These are phyloP conservation scores for Aspergillus jensenii DNA, from an alignment of 2,329 filamentous ascomycete species.

Conservation along the genomic window DNA sequence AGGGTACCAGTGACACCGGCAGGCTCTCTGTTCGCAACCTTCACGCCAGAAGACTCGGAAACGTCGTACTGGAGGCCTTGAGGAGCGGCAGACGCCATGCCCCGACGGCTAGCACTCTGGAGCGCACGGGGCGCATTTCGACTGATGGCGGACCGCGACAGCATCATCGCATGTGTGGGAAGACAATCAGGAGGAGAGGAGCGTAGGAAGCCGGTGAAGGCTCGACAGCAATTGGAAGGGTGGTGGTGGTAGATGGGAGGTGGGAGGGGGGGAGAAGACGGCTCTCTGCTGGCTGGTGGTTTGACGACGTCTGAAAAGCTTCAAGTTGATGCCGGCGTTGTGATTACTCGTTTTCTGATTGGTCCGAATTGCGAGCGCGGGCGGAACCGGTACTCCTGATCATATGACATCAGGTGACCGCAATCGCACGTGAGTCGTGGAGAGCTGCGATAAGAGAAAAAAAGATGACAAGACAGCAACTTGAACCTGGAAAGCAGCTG, in stretches of 20 bases:
- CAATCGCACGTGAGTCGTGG: conserved; percentile 18
- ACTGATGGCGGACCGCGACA: conserved; percentile 66
- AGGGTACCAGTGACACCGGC: conserved; percentile 86
- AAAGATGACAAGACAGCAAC: conserved; percentile 10
- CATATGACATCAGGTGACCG: conserved; percentile 26
- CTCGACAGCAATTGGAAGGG: conserved; percentile 35
- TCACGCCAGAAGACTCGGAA: conserved; percentile 81
- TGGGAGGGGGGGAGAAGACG: conserved; percentile 26
- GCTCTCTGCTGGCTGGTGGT: conserved; percentile 27
- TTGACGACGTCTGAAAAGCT: conserved; percentile 42
- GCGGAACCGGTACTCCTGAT: conserved; percentile 37
- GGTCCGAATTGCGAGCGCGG: conserved; percentile 38
- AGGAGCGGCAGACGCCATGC: conserved; percentile 64
- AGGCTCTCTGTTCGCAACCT: conserved; percentile 87
- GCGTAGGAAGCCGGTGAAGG: conserved; percentile 36
- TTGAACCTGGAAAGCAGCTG: not conserved
- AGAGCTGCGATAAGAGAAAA: conserved; percentile 14
- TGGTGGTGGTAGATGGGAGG: conserved; percentile 26
- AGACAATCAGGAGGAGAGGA: conserved; percentile 48
- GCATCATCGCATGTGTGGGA: conserved; percentile 61
- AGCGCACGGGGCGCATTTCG: conserved; percentile 64
- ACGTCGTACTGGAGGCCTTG: conserved; percentile 85
- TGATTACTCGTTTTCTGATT: conserved; percentile 42
- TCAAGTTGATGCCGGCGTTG: conserved; percentile 39
- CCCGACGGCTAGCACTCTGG: conserved; percentile 57